Conservation (phyloP, 495 filamentous ascomycete genomes). For the Lasiosphaeris hirsuta region DNA sequence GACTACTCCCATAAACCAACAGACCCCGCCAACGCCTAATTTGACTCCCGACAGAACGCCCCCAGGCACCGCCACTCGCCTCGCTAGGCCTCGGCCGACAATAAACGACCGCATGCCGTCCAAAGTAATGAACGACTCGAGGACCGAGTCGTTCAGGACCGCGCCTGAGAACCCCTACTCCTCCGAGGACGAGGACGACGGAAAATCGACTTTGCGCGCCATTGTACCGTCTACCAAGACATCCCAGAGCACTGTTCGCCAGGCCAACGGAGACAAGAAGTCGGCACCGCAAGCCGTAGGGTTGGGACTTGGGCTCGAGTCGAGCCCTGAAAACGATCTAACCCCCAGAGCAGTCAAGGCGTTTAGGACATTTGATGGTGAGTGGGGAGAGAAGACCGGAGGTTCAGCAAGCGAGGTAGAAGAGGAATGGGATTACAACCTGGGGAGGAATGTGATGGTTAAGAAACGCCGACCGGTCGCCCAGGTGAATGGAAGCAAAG, state of each 20-base stretch:
- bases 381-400: constrained; percentile 32
- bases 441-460: constrained; percentile 56
- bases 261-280: constrained; percentile 31
- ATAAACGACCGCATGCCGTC: constrained; percentile 43
- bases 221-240: constrained; percentile 41
- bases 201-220: constrained; percentile 45
- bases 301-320: constrained; percentile 50
- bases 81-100: constrained; percentile 37
- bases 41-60: constrained; percentile 70
- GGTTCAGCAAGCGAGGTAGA: constrained; percentile 38
- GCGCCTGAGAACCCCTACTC: constrained; percentile 60
- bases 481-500: constrained; percentile 26
- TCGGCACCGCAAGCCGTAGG: constrained; percentile 37
- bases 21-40: constrained; percentile 69
- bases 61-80: constrained; percentile 45
- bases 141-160: constrained; percentile 70
- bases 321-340: constrained; percentile 29
- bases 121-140: constrained; percentile 50
- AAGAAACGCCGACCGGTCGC: constrained; percentile 44
- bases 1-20: constrained; percentile 58
- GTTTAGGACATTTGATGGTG: constrained; percentile 48
- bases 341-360: constrained; percentile 38
- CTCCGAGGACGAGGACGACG: constrained; percentile 58
- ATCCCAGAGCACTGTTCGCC: constrained; percentile 41
- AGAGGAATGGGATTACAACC: constrained; percentile 54